Evolutionary conservation across 2,329 filamentous ascomycete genomes (phyloP), one percentile per base, ranked within the genome.

Genomic region (Pseudocercospora pini-densiflorae): DNA sequence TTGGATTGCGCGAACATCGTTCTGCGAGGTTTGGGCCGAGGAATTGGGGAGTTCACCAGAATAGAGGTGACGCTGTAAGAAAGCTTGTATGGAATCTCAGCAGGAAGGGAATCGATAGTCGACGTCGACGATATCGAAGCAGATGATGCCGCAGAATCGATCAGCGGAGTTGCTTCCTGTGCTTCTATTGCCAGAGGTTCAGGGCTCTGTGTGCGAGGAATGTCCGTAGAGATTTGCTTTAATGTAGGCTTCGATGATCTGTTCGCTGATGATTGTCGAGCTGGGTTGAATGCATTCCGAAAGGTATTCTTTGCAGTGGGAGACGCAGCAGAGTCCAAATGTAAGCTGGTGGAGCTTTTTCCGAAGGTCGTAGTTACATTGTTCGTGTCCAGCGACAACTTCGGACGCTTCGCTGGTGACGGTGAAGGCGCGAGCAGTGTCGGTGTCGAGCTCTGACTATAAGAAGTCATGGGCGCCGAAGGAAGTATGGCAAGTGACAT

Each of bases 231-330:
- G 66, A 68, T 71, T 73, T 21, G 79, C 76, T 61, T 80, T 77
- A 65, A 78, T 78, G 49, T 79, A 70, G 62, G 82, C 66, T 67
- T 68, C 54, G 63, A 61, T n/a, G 59, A 61, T 62, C 61, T 62
- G 21, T n/a, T 47, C n/a, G 49, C 43, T 29, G 54, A 6, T 40
- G 49, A 36, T 55, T 40, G 68, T 61, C 23, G 75, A n/a, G 76
- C 70, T 45, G 79, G 74, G 47, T 86, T 83, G 71, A 87, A 88
- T 59, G 85, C 84, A 77, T 89, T 89, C 71, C 80, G 83, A 74
- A 88, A 88, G 60, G 87, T 89, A 76, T 89, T 89, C 72, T 85
- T 81, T 49, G 83, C 79, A 1, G 87, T 89, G 10, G 88, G 88
- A 7, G 88, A 89, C 31, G 84, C 82, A n/a, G 85, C 80, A 59